Conservation (phyloP, 1,284 basidiomycete genomes). For the Ganoderma boninense region DNA sequence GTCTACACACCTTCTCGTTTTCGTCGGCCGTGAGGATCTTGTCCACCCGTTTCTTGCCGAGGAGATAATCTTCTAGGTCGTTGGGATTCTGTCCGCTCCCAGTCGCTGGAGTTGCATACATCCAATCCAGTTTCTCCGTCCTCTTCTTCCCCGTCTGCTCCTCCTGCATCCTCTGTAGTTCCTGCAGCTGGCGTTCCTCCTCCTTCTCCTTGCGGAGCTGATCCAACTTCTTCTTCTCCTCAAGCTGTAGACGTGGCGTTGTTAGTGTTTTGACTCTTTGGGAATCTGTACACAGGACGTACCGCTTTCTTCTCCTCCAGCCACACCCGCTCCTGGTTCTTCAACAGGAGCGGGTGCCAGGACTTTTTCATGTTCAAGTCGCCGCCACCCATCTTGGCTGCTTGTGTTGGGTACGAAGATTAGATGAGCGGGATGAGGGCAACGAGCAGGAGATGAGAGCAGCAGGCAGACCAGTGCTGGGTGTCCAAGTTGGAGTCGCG, state of each 20-base stretch:
- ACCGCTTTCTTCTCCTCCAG: conserved; percentile 96
- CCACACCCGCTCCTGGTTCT: conserved; percentile 99
- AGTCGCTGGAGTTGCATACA: conserved; percentile 95
- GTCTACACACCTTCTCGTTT: conserved; percentile 76
- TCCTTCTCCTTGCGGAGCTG: conserved; percentile 97
- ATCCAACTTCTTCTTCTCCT: conserved; percentile 97
- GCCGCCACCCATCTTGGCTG: conserved; percentile 91
- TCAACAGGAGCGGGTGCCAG: conserved; percentile 98
- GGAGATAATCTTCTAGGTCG: conserved; percentile 95
- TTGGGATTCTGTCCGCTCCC: conserved; percentile 85
- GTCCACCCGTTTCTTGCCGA: conserved; percentile 99
- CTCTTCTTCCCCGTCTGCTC: conserved; percentile 95
- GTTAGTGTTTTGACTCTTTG: not conserved
- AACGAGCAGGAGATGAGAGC: conserved; percentile 1
- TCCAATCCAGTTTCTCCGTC: conserved; percentile 96
- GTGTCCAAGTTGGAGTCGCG: conserved; percentile 5
- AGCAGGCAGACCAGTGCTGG: conserved; percentile 8
- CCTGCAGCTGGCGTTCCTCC: conserved; percentile 96
- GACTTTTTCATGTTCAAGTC: conserved; percentile 98
- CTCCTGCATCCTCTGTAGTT: conserved; percentile 94
- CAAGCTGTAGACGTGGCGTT: conserved; percentile 62
- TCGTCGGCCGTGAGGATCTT: conserved; percentile 93
- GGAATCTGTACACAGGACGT: conserved; percentile 43
- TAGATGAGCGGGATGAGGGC: not conserved
- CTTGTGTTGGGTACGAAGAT: conserved; percentile 31